A percentile compares a stretch with the other conserved stretches of the same genome.
These are phyloP conservation scores for Globisporangium viniferum DNA, from an alignment of 352 stramenopile genomes.

Conservation along the genomic window DNA sequence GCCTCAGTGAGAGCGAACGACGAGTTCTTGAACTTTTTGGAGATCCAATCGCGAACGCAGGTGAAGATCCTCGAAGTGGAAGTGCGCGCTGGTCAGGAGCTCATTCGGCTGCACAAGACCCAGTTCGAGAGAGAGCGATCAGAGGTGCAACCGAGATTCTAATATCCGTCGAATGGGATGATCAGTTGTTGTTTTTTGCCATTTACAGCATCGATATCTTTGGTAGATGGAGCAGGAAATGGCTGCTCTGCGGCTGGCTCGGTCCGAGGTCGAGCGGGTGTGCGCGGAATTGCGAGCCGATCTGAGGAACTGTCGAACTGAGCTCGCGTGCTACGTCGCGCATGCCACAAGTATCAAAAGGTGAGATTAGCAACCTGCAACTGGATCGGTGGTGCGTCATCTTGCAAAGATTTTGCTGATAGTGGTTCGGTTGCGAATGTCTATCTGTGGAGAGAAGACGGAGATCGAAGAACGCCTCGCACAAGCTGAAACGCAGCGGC, in stretches of 20 bases:
- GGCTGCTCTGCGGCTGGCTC: constrained; percentile 31
- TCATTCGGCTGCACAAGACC: constrained; percentile 50
- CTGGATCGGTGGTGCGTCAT: background rate
- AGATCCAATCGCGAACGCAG: constrained; percentile 37
- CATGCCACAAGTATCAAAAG: constrained; percentile 41
- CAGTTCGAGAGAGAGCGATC: constrained; percentile 49
- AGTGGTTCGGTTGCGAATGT: too few relatives aligned
- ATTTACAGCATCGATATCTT: background rate
- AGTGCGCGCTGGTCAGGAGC: constrained; percentile 52
- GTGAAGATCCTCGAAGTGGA: constrained; percentile 61
- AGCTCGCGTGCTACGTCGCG: constrained; percentile 52
- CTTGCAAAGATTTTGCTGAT: background rate
- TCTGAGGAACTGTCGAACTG: constrained; percentile 43
- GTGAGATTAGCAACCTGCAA: constrained; percentile 17
- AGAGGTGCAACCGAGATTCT: constrained; percentile 20
- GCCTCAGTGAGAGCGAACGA: constrained; percentile 10
- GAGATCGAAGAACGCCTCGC: constrained; percentile 45
- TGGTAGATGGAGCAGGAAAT: constrained; percentile 51
- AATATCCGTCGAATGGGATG: too few relatives aligned
- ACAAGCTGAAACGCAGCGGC: constrained; percentile 30
- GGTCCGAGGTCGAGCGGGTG: constrained; percentile 42
- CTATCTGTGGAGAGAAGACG: constrained; percentile 34
- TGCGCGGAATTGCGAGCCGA: constrained; percentile 42
- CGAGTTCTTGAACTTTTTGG: constrained; percentile 43
- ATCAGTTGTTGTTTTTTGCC: too few relatives aligned